phyloP scores from a whole-genome alignment of 2,329 filamentous ascomycete genomes.

The Colletotrichum costaricense region DNA sequence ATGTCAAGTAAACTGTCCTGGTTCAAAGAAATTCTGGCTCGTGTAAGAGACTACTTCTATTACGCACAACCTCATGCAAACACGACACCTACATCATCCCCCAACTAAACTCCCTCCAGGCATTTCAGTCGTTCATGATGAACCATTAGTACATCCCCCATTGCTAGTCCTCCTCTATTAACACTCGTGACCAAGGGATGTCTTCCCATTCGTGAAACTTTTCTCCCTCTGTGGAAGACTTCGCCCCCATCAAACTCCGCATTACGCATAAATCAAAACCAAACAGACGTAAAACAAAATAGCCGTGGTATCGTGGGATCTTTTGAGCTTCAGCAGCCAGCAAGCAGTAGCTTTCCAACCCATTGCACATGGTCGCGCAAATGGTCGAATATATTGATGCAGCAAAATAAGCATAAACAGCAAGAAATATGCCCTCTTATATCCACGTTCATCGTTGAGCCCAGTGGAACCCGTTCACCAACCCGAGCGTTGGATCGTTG shows the following conservation, averaged over 20 bases:
- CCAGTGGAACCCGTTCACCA: constrained; percentile 43
- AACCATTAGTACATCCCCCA: background rate
- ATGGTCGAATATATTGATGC: background rate
- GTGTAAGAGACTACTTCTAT: background rate
- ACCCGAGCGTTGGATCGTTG: constrained; percentile 47
- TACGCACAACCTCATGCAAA: background rate
- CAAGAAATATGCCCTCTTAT: background rate
- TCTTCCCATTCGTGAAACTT: background rate
- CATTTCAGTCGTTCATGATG: background rate
- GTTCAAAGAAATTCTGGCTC: background rate
- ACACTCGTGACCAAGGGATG: background rate
- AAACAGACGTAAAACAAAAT: background rate
- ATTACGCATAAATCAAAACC: background rate
- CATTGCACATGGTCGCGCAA: background rate
- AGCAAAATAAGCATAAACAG: background rate
- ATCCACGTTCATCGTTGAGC: constrained; percentile 28
- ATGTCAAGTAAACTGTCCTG: background rate
- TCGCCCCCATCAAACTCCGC: background rate
- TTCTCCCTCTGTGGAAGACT: background rate
- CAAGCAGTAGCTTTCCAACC: background rate
- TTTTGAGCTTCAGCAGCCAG: background rate
- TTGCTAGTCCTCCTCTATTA: background rate
- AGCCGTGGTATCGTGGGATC: constrained; percentile 5
- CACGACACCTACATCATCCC: background rate
- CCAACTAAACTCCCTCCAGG: too few species aligned